Conservation (phyloP, 805 yeast genomes). For the Komagataella ulmi region DNA sequence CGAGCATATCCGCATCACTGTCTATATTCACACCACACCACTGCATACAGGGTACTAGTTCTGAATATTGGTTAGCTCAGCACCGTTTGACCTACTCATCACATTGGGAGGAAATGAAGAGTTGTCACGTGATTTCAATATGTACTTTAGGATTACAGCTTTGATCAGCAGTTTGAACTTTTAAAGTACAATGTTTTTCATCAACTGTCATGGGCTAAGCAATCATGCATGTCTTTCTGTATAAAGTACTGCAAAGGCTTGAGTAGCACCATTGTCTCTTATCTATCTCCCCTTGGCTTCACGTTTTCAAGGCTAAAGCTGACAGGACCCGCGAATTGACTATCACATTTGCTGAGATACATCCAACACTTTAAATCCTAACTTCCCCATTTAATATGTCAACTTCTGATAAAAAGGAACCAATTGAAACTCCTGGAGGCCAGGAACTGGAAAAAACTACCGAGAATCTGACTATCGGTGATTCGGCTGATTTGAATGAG, state of each 20-base stretch:
- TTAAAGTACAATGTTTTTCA: too few relatives aligned
- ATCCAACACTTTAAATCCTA: not conserved
- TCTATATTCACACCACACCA: too few relatives aligned
- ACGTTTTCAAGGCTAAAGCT: not conserved
- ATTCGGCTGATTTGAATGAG: not conserved
- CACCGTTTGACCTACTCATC: too few relatives aligned
- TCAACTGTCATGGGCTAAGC: not conserved
- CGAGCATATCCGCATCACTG: too few relatives aligned
- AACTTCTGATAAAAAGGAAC: not conserved
- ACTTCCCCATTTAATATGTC: not conserved
- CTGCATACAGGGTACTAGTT: too few relatives aligned
- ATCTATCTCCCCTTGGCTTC: not conserved
- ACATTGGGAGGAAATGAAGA: too few relatives aligned
- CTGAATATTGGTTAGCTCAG: too few relatives aligned
- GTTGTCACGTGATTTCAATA: too few relatives aligned
- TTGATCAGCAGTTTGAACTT: too few relatives aligned
- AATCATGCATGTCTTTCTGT: not conserved
- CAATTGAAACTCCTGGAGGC: not conserved
- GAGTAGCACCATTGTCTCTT: not conserved
- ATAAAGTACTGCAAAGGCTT: not conserved
- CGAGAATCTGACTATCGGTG: not conserved
- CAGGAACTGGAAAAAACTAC: not conserved
- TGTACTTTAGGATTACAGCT: too few relatives aligned
- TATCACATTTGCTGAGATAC: not conserved
- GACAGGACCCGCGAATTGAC: not conserved